Percentiles rank a stretch among this genome's conserved stretches.
Conservation (phyloP, 192 early-diverging fungal genomes). For the Backusella luteola region DNA sequence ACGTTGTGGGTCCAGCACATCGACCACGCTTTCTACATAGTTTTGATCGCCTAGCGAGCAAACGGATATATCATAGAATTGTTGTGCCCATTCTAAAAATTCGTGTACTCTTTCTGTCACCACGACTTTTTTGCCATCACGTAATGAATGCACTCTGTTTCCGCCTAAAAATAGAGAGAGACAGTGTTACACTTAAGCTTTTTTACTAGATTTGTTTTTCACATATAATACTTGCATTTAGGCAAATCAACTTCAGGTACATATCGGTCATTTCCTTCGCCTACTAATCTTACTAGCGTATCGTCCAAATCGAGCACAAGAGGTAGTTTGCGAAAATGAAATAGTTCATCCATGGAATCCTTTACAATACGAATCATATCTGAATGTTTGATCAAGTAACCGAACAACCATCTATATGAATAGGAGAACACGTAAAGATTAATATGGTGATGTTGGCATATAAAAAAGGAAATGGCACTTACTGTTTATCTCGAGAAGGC, state of each 20-base stretch:
- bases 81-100: conserved; percentile 72
- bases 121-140: conserved; percentile 64
- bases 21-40: conserved; percentile 71
- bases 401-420: conserved; percentile 54
- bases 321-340: conserved; percentile 54
- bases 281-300: conserved; percentile 69
- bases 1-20: conserved; percentile 59
- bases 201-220: neutral
- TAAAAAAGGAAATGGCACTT: conserved; percentile 16
- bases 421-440: conserved; percentile 7
- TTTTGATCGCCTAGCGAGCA: conserved; percentile 75
- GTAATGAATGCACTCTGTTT: conserved; percentile 54
- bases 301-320: conserved; percentile 80
- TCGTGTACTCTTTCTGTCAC: conserved; percentile 64
- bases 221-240: conserved; percentile 18
- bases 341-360: conserved; percentile 46
- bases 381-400: conserved; percentile 56
- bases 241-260: conserved; percentile 48
- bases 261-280: conserved; percentile 57
- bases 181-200: neutral
- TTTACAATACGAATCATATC: conserved; percentile 57
- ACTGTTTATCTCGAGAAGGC: conserved; percentile 57
- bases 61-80: conserved; percentile 68
- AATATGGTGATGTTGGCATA: neutral
- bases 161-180: conserved; percentile 41